Evolutionary conservation across 202 grass and related monocot species (phyloP).

Genomic region (Carex arenaria): DNA sequence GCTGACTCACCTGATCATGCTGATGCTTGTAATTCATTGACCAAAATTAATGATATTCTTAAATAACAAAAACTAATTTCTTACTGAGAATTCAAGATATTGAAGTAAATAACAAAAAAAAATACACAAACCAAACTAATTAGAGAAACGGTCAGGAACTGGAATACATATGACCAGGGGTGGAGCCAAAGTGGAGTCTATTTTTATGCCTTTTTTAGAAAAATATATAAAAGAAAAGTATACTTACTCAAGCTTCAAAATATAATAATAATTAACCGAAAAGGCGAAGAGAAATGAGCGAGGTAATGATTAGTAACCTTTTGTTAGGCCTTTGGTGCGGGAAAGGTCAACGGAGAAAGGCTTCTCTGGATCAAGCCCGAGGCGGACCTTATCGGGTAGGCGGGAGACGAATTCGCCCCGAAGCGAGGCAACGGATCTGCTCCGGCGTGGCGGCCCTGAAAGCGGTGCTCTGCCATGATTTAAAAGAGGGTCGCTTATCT

Average conservation of each 20-base stretch:
- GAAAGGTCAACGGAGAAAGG: conserved; percentile 42
- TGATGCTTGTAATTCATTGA: no score
- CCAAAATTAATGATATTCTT: no score
- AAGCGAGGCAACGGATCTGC: conserved; percentile 55
- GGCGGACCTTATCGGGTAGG: conserved; percentile 67
- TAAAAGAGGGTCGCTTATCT: conserved; percentile 44
- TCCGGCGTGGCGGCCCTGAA: conserved; percentile 25
- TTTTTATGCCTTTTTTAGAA: no score
- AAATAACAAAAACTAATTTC: no score
- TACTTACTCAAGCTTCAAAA: no score
- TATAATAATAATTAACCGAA: no score
- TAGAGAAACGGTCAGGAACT: not conserved
- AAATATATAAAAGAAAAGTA: no score
- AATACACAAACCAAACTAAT: not conserved
- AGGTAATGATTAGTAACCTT: conserved; percentile 27
- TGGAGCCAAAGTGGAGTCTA: no score
- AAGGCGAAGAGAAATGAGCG: not conserved
- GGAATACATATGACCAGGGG: not conserved
- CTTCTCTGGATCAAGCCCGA: conserved; percentile 56
- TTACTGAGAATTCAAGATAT: not conserved
- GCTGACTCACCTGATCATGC: no score
- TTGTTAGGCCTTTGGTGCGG: conserved; percentile 57
- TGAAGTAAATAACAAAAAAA: not conserved
- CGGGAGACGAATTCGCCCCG: conserved; percentile 58
- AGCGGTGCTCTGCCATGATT: not conserved